These are phyloP conservation scores for Lecanicillium sp. DNA, from an alignment of 2,329 filamentous ascomycete species.

Conservation along the genomic window DNA sequence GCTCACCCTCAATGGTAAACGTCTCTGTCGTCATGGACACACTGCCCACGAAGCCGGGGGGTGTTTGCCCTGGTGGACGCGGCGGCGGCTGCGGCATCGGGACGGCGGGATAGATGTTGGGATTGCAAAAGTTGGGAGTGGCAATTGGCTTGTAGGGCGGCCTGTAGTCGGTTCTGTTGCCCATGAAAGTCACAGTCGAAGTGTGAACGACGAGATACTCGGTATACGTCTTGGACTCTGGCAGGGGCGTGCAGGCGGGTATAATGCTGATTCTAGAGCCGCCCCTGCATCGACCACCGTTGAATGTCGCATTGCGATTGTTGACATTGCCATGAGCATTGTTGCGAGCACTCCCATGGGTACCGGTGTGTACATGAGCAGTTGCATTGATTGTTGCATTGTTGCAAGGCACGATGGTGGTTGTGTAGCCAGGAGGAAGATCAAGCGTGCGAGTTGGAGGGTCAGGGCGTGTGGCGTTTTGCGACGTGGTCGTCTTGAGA, in stretches of 20 bases:
- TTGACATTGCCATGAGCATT: too few species aligned
- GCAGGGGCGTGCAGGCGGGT: conserved; percentile 29
- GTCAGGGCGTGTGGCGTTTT: background rate
- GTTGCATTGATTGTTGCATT: background rate
- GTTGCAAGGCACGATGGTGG: conserved; percentile 9
- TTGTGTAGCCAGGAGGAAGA: conserved; percentile 10
- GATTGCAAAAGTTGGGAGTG: conserved; percentile 34
- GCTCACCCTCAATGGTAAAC: conserved; percentile 4
- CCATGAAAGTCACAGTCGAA: conserved; percentile 43
- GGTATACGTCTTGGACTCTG: conserved; percentile 26
- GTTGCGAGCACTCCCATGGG: too few species aligned
- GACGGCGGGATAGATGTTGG: conserved; percentile 12
- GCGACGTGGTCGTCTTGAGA: background rate
- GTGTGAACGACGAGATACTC: conserved; percentile 43
- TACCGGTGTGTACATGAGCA: background rate
- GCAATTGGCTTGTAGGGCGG: conserved; percentile 37
- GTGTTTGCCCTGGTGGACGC: background rate
- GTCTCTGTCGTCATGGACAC: conserved; percentile 5
- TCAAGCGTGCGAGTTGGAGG: background rate
- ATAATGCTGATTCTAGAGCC: conserved; percentile 15
- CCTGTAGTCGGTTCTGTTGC: conserved; percentile 40
- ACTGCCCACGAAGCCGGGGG: background rate
- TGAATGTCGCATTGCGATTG: background rate
- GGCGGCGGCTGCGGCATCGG: background rate
- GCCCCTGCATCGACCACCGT: background rate